Conservation (phyloP, 2,329 filamentous ascomycete genomes). For the Microascus cirrosus region DNA sequence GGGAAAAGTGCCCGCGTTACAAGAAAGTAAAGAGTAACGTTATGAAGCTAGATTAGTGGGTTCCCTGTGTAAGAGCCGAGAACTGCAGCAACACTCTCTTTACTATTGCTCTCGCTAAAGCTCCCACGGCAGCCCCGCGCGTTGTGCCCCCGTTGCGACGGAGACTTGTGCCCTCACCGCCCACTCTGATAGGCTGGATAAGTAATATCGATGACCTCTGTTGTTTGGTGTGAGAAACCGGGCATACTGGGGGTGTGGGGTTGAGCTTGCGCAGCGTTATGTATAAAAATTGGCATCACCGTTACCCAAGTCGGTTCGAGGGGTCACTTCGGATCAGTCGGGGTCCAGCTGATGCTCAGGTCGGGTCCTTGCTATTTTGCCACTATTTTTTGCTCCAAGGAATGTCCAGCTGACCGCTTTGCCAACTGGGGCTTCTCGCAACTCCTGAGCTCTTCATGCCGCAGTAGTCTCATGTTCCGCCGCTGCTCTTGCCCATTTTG, state of each 20-base stretch:
- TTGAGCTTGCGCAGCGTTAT: neutral
- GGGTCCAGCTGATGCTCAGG: too few relatives aligned
- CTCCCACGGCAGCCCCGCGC: neutral
- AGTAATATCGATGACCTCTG: neutral
- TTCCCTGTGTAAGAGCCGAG: neutral
- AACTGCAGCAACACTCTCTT: neutral
- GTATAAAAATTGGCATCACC: too few relatives aligned
- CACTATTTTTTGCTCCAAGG: too few relatives aligned
- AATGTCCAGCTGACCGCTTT: too few relatives aligned
- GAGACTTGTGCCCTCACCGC: neutral
- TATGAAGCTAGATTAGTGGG: neutral
- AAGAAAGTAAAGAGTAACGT: neutral
- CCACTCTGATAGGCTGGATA: neutral
- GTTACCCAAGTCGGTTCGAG: too few relatives aligned
- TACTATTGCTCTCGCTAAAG: neutral
- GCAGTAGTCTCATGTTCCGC: too few relatives aligned
- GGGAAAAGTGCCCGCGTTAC: neutral
- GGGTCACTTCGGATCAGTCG: too few relatives aligned
- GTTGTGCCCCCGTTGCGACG: neutral
- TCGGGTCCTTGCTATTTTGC: too few relatives aligned
- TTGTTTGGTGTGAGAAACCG: neutral
- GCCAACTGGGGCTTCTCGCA: too few relatives aligned
- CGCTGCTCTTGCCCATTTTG: too few relatives aligned
- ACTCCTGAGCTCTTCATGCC: too few relatives aligned
- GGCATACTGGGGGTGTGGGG: neutral